A percentile compares a stretch with the other conserved stretches of the same genome.
Evolutionary conservation across 2,329 filamentous ascomycete genomes (phyloP).

Genomic region (Aspergillus calidoustus): DNA sequence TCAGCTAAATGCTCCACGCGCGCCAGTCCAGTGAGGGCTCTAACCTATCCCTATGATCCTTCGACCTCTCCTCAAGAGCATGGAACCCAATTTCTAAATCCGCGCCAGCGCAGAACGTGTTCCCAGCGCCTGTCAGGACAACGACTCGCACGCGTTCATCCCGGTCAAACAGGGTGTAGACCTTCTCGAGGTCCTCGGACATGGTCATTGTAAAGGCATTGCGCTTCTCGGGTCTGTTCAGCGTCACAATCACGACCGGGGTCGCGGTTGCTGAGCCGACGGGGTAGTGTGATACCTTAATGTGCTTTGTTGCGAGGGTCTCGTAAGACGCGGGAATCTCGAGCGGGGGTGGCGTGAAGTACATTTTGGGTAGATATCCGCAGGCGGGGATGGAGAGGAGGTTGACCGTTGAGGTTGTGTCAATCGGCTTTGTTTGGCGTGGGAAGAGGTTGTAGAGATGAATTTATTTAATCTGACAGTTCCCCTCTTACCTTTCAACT

Average conservation of each 20-base stretch:
- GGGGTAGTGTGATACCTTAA: constrained; percentile 45
- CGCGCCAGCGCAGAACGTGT: constrained; percentile 57
- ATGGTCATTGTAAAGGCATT: constrained; percentile 62
- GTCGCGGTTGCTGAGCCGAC: constrained; percentile 54
- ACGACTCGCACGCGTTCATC: constrained; percentile 60
- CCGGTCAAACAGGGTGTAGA: constrained; percentile 48
- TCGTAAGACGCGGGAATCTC: constrained; percentile 42
- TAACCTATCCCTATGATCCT: constrained; percentile 60
- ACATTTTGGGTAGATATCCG: not conserved
- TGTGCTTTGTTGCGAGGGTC: constrained; percentile 35
- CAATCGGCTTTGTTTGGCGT: not conserved
- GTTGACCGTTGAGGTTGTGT: not conserved
- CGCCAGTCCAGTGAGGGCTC: constrained; percentile 10
- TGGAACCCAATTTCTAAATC: constrained; percentile 60
- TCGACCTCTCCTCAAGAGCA: constrained; percentile 44
- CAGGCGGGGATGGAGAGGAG: not conserved
- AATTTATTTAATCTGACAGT: not conserved
- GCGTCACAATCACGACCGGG: constrained; percentile 53
- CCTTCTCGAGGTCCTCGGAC: constrained; percentile 50
- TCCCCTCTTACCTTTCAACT: not conserved
- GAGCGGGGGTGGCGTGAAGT: constrained; percentile 18
- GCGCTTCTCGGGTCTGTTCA: constrained; percentile 61
- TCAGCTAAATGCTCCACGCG: not conserved
- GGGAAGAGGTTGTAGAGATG: not conserved
- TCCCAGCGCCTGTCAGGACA: constrained; percentile 57